Percentiles rank a stretch among this genome's conserved stretches.
Evolutionary conservation across 306 rosid species (phyloP).

Genomic region (Cucurbita pepo): DNA sequence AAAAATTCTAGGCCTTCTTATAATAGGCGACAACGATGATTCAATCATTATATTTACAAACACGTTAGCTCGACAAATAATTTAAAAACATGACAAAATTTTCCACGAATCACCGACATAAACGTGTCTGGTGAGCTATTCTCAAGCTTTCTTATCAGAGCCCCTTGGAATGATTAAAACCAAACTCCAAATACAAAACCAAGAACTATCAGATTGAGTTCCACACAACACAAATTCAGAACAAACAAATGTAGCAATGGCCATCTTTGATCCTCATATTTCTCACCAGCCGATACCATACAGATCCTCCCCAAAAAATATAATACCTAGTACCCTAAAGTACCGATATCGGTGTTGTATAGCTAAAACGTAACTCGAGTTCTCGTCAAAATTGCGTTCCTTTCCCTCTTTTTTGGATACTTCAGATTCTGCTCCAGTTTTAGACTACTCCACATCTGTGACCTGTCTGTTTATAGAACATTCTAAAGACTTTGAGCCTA

Average conservation of each 20-base stretch:
- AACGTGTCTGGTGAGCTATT: too few species aligned
- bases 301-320: neutral
- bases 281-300: neutral
- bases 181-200: neutral
- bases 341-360: neutral
- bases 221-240: neutral
- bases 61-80: too few species aligned
- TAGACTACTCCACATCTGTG: slow-evolving; percentile 21
- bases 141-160: too few species aligned
- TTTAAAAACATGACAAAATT: too few species aligned
- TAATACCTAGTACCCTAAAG: too few species aligned
- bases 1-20: too few species aligned
- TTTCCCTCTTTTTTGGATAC: neutral
- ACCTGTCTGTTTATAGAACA: slow-evolving; percentile 45
- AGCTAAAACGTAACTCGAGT: neutral
- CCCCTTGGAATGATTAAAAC: neutral
- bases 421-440: neutral
- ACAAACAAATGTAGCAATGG: neutral
- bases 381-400: neutral
- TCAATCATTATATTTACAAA: too few species aligned
- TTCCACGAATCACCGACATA: too few species aligned
- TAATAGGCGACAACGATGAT: too few species aligned
- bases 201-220: neutral
- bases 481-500: slow-evolving; percentile 10
- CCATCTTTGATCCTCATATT: neutral